phyloP scores from a whole-genome alignment of 1,284 basidiomycete species.

The Heliocybe sulcata region DNA sequence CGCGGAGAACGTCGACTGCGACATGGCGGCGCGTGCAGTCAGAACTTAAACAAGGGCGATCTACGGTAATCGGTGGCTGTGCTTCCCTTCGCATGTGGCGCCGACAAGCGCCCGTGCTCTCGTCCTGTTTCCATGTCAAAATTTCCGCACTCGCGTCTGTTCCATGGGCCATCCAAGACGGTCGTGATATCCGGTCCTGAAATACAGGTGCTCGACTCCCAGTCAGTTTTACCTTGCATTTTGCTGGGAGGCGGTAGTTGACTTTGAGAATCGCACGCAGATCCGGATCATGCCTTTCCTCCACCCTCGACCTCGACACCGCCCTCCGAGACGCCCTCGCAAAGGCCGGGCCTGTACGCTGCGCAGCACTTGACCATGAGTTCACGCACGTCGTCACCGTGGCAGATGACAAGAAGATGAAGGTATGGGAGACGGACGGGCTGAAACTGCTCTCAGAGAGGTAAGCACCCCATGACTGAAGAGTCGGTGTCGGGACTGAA shows the following conservation, averaged over 20 bases:
- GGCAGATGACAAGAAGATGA: slow-evolving; percentile 77
- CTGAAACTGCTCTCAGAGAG: slow-evolving; percentile 53
- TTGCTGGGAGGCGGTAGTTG: background rate
- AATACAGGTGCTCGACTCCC: slow-evolving; percentile 46
- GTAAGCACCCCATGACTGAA: slow-evolving; percentile 28
- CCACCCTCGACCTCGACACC: slow-evolving; percentile 28
- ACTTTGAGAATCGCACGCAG: slow-evolving; percentile 25
- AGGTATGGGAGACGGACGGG: slow-evolving; percentile 54
- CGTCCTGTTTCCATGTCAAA: slow-evolving; percentile 8
- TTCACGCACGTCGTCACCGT: slow-evolving; percentile 52
- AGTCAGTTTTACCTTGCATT: slow-evolving; percentile 26
- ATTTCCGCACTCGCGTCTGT: slow-evolving; percentile 41
- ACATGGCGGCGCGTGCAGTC: too few relatives aligned
- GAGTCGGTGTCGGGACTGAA: background rate
- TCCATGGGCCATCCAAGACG: slow-evolving; percentile 25
- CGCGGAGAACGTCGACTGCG: background rate
- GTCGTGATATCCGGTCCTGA: slow-evolving; percentile 51
- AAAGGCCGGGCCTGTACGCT: slow-evolving; percentile 54
- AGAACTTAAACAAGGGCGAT: too few relatives aligned
- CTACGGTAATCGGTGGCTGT: too few relatives aligned
- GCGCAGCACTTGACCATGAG: slow-evolving; percentile 43
- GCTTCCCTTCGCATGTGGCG: too few relatives aligned
- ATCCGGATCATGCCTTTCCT: slow-evolving; percentile 43
- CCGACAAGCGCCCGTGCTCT: background rate
- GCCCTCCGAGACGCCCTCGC: slow-evolving; percentile 26